Conservation (phyloP, 1,139 yeast genomes). For the Debaryomyces subglobosus region DNA sequence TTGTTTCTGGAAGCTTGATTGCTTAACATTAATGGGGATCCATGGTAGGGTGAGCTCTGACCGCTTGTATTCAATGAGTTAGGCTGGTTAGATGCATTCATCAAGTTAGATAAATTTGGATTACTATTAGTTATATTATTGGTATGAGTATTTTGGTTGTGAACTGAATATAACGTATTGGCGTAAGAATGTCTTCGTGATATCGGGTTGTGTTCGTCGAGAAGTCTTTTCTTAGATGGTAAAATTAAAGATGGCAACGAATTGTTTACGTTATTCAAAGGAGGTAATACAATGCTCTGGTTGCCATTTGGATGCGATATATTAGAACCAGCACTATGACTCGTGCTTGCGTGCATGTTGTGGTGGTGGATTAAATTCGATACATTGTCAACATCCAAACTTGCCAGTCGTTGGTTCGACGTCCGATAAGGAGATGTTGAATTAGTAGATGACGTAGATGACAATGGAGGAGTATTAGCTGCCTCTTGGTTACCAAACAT, state of each 20-base stretch:
- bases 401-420: slow-evolving; percentile 28
- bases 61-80: slow-evolving; percentile 16
- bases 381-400: slow-evolving; percentile 28
- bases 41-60: slow-evolving; percentile 31
- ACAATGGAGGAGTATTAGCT: slow-evolving; percentile 9
- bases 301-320: neutral
- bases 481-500: slow-evolving; percentile 32
- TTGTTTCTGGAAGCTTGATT: slow-evolving; percentile 38
- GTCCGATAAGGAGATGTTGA: slow-evolving; percentile 5
- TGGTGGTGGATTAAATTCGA: slow-evolving; percentile 13
- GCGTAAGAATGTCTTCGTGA: slow-evolving; percentile 34
- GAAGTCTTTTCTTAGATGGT: slow-evolving; percentile 30
- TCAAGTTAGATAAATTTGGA: slow-evolving; percentile 19
- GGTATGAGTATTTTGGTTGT: slow-evolving; percentile 2
- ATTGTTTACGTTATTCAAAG: slow-evolving; percentile 7
- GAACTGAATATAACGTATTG: slow-evolving; percentile 20
- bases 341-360: neutral
- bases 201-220: slow-evolving; percentile 28
- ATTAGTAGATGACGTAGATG: neutral
- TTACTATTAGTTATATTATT: slow-evolving; percentile 18
- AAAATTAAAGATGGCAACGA: slow-evolving; percentile 14
- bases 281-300: slow-evolving; percentile 11
- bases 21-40: slow-evolving; percentile 35
- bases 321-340: neutral
- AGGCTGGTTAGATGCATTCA: slow-evolving; percentile 7